Conservation (phyloP, 192 early-diverging fungal species). For the Podila horticola region DNA sequence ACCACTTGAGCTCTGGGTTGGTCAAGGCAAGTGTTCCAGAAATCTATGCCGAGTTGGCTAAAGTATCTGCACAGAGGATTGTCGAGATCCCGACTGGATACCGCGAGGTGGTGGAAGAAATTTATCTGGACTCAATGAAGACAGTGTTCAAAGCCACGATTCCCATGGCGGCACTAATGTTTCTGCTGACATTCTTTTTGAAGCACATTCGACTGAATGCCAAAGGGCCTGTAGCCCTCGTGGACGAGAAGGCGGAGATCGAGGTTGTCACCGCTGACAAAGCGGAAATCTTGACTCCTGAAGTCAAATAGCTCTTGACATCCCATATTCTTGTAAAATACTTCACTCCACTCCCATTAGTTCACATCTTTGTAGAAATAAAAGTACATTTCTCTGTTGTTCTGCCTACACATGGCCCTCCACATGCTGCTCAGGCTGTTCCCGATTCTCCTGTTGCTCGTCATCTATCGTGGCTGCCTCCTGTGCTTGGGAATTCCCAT, state of each 20-base stretch:
- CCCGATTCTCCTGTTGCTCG: too few relatives aligned
- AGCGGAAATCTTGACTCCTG: not conserved
- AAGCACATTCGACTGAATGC: conserved; percentile 26
- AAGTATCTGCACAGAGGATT: conserved; percentile 30
- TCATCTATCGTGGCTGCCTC: too few relatives aligned
- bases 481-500: not conserved
- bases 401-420: too few relatives aligned
- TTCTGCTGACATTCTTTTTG: conserved; percentile 35
- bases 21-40: conserved; percentile 3
- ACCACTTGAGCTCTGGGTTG: conserved; percentile 10
- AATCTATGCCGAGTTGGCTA: conserved; percentile 19
- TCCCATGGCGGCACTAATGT: conserved; percentile 46
- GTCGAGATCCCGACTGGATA: conserved; percentile 22
- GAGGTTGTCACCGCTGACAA: not conserved
- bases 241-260: not conserved
- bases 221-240: not conserved
- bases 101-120: conserved; percentile 15
- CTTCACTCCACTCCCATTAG: too few relatives aligned
- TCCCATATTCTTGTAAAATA: not conserved
- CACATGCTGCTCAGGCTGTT: too few relatives aligned
- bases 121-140: conserved; percentile 46
- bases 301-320: not conserved
- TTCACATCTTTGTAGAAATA: too few relatives aligned
- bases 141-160: conserved; percentile 49
- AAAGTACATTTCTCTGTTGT: too few relatives aligned